A percentile compares a stretch with the other conserved stretches of the same genome.
Conservation (phyloP, 2,329 filamentous ascomycete genomes). For the Colletotrichum orbiculare region DNA sequence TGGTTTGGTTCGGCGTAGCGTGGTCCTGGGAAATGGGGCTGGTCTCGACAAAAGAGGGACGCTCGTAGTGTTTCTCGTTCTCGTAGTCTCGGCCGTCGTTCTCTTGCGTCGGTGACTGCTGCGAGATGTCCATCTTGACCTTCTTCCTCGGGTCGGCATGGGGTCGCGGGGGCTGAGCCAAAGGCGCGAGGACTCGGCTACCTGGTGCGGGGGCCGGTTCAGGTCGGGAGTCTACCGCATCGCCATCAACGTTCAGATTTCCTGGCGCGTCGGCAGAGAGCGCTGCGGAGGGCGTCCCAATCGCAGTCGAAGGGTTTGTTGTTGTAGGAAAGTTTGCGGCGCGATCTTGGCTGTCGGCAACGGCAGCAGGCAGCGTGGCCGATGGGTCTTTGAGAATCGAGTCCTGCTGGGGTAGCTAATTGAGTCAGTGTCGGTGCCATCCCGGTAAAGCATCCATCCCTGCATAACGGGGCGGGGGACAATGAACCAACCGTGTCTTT, state of each 20-base stretch:
- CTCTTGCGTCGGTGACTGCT: slow-evolving; percentile 65
- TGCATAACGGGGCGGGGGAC: slow-evolving; percentile 7
- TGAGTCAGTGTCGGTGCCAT: slow-evolving; percentile 37
- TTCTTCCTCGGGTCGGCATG: slow-evolving; percentile 6
- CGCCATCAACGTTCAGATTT: slow-evolving; percentile 6
- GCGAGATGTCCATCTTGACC: slow-evolving; percentile 58
- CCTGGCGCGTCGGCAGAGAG: neutral
- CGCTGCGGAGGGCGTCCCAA: neutral
- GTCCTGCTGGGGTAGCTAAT: slow-evolving; percentile 30
- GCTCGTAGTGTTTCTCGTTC: slow-evolving; percentile 44
- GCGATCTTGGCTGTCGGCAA: slow-evolving; percentile 21
- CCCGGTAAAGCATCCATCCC: slow-evolving; percentile 19
- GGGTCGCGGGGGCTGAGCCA: slow-evolving; percentile 32
- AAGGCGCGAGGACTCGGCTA: neutral
- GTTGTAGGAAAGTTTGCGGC: slow-evolving; percentile 4
- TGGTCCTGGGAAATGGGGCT: slow-evolving; percentile 38
- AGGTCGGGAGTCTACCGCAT: slow-evolving; percentile 12
- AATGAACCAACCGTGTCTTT: slow-evolving; percentile 20
- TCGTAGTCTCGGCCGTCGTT: slow-evolving; percentile 68
- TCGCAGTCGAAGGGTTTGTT: neutral
- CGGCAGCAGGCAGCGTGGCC: slow-evolving; percentile 15
- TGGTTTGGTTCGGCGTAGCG: slow-evolving; percentile 45
- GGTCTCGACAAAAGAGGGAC: slow-evolving; percentile 27
- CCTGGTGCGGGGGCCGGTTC: slow-evolving; percentile 17
- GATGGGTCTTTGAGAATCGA: slow-evolving; percentile 21